A percentile compares a stretch with the other conserved stretches of the same genome.
Conservation (phyloP, 192 early-diverging fungal genomes). For the Neocallimastix lanati region DNA sequence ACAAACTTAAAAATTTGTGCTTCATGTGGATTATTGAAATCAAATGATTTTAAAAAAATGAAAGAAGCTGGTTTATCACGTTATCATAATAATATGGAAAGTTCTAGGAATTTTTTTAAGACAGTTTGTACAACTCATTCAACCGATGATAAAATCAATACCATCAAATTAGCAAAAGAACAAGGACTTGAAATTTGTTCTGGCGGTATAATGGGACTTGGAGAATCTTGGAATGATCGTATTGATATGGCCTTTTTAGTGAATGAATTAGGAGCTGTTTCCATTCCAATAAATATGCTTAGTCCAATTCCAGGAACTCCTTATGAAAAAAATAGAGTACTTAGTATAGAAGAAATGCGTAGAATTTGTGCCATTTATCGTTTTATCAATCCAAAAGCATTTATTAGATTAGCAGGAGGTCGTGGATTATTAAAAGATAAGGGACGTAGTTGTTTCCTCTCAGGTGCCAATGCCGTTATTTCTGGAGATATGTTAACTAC, state of each 20-base stretch:
- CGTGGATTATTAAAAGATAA: background rate
- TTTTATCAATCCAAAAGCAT: background rate
- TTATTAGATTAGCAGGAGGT: background rate
- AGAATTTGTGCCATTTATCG: background rate
- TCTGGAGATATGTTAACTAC: background rate
- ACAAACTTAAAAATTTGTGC: background rate
- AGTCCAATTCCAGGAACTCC: background rate
- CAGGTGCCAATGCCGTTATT: background rate
- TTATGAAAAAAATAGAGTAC: background rate
- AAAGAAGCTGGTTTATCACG: conserved; percentile 70
- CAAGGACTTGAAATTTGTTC: conserved; percentile 68
- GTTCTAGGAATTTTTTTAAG: conserved; percentile 57
- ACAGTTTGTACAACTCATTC: conserved; percentile 46
- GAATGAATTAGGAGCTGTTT: background rate
- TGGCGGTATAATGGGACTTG: conserved; percentile 70
- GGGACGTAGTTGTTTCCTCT: background rate
- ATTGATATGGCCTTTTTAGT: conserved; percentile 27
- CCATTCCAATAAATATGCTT: background rate
- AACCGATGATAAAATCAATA: conserved; percentile 59
- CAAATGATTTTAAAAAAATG: conserved; percentile 48
- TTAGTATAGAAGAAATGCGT: background rate
- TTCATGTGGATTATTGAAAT: conserved; percentile 45
- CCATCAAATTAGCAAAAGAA: conserved; percentile 48
- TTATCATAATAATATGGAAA: conserved; percentile 76
- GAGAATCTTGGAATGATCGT: conserved; percentile 49